Percentiles rank a stretch among this genome's conserved stretches.
Evolutionary conservation across 108 stramenopile species (phyloP).

Genomic region (Ochromonas danica): DNA sequence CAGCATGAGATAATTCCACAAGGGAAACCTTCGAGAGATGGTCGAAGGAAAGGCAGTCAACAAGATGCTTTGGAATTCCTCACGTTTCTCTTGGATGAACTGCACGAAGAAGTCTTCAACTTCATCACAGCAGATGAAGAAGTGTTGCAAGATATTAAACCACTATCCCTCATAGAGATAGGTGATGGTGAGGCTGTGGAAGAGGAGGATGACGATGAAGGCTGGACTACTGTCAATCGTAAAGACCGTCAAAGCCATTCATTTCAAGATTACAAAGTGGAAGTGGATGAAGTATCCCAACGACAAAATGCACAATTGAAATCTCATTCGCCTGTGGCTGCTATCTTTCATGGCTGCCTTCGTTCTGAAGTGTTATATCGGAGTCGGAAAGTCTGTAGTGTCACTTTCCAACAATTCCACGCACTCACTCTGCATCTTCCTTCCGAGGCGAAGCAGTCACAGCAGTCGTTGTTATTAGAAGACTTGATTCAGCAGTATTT

Average conservation of each 20-base stretch:
- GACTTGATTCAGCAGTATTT: no score
- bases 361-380: neutral
- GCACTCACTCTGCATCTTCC: neutral
- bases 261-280: neutral
- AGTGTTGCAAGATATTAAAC: neutral
- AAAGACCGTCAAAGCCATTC: neutral
- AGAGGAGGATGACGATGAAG: neutral
- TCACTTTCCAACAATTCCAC: constrained; percentile 32
- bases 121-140: neutral
- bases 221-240: neutral
- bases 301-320: neutral
- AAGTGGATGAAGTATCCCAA: neutral
- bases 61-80: constrained; percentile 34
- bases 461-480: no score
- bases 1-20: neutral
- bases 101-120: constrained; percentile 21
- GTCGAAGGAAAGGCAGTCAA: neutral
- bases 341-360: neutral
- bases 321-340: neutral
- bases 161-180: neutral
- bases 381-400: neutral
- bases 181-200: neutral
- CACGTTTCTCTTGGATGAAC: constrained; percentile 17
- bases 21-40: neutral
- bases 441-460: neutral